phyloP scores from a whole-genome alignment of 108 stramenopile genomes.

The Cyclostephanos tholiformis region DNA sequence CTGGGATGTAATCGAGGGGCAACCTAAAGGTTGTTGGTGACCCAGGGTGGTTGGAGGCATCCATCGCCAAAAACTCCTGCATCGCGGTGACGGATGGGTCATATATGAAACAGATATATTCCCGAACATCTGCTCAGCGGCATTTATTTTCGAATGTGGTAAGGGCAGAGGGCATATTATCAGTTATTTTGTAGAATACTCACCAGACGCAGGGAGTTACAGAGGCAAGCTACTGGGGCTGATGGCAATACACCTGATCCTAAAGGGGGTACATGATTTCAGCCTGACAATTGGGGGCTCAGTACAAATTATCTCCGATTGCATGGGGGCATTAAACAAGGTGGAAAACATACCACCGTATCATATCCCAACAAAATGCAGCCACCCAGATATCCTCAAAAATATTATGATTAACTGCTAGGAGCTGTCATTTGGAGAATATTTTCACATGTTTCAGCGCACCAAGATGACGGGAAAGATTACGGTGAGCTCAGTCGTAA shows the following conservation, averaged over 20 bases:
- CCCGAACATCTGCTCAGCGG: too few relatives aligned
- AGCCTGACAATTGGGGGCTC: background rate
- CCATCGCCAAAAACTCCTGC: too few relatives aligned
- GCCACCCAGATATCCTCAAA: constrained; percentile 22
- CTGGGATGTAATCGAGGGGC: too few relatives aligned
- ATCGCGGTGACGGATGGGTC: too few relatives aligned
- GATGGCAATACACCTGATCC: background rate
- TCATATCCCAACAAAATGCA: background rate
- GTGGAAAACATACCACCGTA: background rate
- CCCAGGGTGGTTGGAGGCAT: too few relatives aligned
- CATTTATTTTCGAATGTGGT: too few relatives aligned
- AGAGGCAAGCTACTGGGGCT: constrained; percentile 1
- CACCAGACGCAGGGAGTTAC: background rate
- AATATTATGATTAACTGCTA: constrained; percentile 3
- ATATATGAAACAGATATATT: too few relatives aligned
- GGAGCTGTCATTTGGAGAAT: background rate
- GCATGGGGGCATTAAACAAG: background rate
- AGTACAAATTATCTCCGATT: too few relatives aligned
- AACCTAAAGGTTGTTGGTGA: too few relatives aligned
- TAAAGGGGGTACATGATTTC: background rate
- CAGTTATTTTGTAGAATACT: constrained; percentile 5
- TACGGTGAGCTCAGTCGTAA: background rate
- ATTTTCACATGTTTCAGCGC: too few relatives aligned
- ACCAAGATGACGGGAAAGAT: background rate
- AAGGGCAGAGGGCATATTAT: constrained; percentile 5